Percentiles rank a stretch among this genome's conserved stretches.
Evolutionary conservation across 108 stramenopile species (phyloP).

Genomic region (Fragilaria radians): DNA sequence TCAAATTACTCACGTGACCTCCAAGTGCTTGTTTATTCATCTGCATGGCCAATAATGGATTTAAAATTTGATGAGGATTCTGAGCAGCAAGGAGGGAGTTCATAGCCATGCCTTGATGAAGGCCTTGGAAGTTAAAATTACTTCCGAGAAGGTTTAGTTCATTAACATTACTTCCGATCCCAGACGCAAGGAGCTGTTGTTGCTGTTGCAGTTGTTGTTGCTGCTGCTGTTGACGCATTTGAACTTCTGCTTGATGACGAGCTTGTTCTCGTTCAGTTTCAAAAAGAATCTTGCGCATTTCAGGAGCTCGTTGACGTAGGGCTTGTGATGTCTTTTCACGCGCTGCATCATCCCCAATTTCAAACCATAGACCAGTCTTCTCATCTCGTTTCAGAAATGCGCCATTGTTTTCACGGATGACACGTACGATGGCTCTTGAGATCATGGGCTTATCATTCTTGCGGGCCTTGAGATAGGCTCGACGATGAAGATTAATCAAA

Average conservation of each 20-base stretch:
- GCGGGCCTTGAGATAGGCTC: slow-evolving; percentile 29
- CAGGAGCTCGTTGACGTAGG: slow-evolving; percentile 65
- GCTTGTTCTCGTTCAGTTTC: slow-evolving; percentile 37
- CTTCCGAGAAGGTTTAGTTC: background rate
- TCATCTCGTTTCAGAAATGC: slow-evolving; percentile 68
- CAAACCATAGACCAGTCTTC: slow-evolving; percentile 45
- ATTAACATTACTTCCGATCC: background rate
- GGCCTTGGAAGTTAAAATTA: background rate
- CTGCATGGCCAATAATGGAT: background rate
- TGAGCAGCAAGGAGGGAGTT: background rate
- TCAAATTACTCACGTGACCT: background rate
- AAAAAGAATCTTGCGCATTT: slow-evolving; percentile 66
- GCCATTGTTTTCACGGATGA: slow-evolving; percentile 58
- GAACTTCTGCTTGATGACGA: slow-evolving; percentile 12
- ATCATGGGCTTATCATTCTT: slow-evolving; percentile 56
- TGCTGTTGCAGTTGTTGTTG: slow-evolving; percentile 10
- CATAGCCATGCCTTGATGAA: background rate
- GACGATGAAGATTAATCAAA: slow-evolving; percentile 24
- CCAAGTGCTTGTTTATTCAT: background rate
- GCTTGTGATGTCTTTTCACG: slow-evolving; percentile 69
- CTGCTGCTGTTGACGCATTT: slow-evolving; percentile 8
- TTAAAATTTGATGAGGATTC: background rate
- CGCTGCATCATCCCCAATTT: slow-evolving; percentile 63
- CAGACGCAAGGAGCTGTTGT: background rate
- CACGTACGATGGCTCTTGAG: slow-evolving; percentile 52